A percentile compares a stretch with the other conserved stretches of the same genome.
Conservation (phyloP, 176 grass and related monocot species). For the Oryza meyeriana region DNA sequence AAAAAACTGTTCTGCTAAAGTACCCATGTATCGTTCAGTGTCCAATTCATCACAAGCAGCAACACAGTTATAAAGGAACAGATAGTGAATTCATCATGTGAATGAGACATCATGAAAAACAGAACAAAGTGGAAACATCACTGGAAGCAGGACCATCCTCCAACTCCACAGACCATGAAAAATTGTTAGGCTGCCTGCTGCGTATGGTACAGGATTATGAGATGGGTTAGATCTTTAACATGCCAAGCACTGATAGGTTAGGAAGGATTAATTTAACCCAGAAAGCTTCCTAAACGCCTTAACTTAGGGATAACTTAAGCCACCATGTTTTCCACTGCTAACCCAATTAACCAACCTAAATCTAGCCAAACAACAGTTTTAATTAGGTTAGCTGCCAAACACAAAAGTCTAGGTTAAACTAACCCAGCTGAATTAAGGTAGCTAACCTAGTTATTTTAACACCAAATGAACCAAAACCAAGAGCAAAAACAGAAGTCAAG, state of each 20-base stretch:
- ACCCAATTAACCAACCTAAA: background rate
- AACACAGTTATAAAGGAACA: conserved; percentile 1
- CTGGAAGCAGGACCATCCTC: background rate
- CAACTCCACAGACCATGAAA: conserved; percentile 29
- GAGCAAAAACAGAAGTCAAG: background rate
- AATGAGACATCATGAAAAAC: background rate
- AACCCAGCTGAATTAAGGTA: background rate
- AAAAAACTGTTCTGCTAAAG: background rate
- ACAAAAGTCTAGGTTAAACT: background rate
- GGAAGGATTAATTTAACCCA: background rate
- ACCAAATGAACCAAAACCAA: background rate
- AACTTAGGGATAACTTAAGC: background rate
- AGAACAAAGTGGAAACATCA: conserved; percentile 17
- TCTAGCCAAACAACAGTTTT: background rate
- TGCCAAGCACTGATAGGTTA: background rate
- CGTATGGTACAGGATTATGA: background rate
- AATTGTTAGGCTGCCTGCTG: background rate
- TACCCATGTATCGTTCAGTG: background rate
- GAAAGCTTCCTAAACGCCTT: background rate
- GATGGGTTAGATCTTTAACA: background rate
- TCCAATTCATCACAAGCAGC: background rate
- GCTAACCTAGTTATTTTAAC: background rate
- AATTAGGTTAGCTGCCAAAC: background rate
- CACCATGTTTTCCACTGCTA: background rate
- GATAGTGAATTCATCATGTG: background rate